Conservation (phyloP, 345 rosid species). For the Salix viminalis region DNA sequence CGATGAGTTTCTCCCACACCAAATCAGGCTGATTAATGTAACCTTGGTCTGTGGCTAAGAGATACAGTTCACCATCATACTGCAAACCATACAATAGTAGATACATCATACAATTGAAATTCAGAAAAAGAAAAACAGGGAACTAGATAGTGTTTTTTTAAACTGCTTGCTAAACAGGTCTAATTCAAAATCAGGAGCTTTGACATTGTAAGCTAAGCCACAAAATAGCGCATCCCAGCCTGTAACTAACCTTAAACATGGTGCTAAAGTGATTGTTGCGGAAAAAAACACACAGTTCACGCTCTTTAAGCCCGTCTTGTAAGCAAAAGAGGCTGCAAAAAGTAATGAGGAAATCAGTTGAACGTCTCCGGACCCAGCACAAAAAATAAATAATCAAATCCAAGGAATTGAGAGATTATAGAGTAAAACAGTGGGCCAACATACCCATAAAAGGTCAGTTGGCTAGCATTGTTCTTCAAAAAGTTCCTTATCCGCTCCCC, state of each 20-base stretch:
- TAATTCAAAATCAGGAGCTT: background rate
- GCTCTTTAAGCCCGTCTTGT: constrained; percentile 88
- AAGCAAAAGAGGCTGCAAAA: constrained; percentile 77
- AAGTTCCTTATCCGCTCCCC: constrained; percentile 79
- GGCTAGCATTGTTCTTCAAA: constrained; percentile 80
- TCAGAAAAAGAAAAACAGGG: background rate
- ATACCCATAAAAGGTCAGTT: constrained; percentile 84
- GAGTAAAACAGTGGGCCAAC: constrained; percentile 22
- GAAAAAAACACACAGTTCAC: constrained; percentile 92
- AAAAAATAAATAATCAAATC: background rate
- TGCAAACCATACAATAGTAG: constrained; percentile 34
- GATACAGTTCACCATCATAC: constrained; percentile 94
- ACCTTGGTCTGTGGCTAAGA: constrained; percentile 97
- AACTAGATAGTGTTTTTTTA: constrained; percentile 2
- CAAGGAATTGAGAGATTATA: constrained; percentile 1
- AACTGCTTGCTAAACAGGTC: background rate
- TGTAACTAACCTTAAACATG: constrained; percentile 85
- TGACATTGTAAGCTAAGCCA: background rate
- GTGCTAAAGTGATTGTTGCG: constrained; percentile 98
- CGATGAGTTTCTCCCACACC: constrained; percentile 97
- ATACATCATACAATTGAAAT: background rate
- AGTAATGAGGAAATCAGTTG: background rate
- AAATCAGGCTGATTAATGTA: constrained; percentile 85
- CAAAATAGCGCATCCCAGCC: constrained; percentile 5
- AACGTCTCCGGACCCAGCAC: background rate